Base-by-base conservation (phyloP, 176 grass and related monocot species). In the Oryza meyeriana region DNA sequence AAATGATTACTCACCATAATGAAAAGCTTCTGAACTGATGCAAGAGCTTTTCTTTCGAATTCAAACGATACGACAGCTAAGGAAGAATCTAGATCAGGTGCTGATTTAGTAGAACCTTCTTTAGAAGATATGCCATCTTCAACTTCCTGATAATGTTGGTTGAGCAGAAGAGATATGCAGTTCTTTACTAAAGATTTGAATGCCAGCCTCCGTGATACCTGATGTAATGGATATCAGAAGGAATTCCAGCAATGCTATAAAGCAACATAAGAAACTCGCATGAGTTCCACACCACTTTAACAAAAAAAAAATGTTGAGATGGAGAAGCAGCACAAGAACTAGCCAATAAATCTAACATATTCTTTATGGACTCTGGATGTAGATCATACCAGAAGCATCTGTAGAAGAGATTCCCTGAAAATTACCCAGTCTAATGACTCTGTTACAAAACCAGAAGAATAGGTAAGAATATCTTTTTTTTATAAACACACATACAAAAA, bases 371-470 rank as follows among this genome's bases (percentile, higher is more conserved):
- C 9, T 66, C 66, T 78, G 66, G 36, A 50, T 47, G 63, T 67
- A 81, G 66, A 35, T 65, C 79, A 30, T 98, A 98, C 95, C 92
- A 98, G 71, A 83, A 98, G 90, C 61, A 77, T 77, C 61, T 80
- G 89, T 80, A 94, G 77, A 72, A 91, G 44, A 79, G 95, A 94
- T 80, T 93, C 92, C 86, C 81, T 94, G 79, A 93, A 81, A 87
- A 94, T 78, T 61, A 89, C 76, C 95, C 95, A 98, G 81, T 94
- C 81, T 75, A 66, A 71, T 61, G 84, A 87, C 25, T 91, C 95
- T 98, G 92, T 66, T 73, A 71, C 72, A 94, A 75, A 78, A 88
- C 64, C 39, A 81, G 13, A 80, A 81, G 29, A 83, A 57, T 63
- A 34, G 39, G n/a, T 76, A 77, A 76, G 42, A 70, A 84, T 10